These are phyloP conservation scores for Xylaria sp. DNA, from an alignment of 2,329 filamentous ascomycete species.

Conservation along the genomic window DNA sequence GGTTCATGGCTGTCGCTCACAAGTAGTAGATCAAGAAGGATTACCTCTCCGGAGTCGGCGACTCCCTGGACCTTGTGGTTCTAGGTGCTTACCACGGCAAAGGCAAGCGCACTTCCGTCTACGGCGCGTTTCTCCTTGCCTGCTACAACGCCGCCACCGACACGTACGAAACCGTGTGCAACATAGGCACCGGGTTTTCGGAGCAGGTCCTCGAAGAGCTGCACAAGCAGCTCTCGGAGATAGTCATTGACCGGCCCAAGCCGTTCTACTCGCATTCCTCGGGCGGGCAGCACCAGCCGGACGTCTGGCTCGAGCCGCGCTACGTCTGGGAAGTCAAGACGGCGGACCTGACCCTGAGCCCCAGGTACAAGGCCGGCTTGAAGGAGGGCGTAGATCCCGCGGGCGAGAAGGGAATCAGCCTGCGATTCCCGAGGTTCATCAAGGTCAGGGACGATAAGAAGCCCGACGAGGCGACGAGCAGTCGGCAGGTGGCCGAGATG, in stretches of 20 bases:
- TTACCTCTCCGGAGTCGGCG: constrained; percentile 89
- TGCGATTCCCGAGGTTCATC: constrained; percentile 93
- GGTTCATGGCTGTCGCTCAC: constrained; percentile 25
- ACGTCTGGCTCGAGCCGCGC: constrained; percentile 96
- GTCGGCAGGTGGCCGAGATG: constrained; percentile 91
- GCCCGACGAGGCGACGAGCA: constrained; percentile 83
- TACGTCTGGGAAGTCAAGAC: constrained; percentile 98
- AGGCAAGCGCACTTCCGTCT: constrained; percentile 93
- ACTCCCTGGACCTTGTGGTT: constrained; percentile 95
- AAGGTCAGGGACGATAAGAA: constrained; percentile 94
- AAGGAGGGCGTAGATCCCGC: constrained; percentile 75
- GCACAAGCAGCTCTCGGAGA: constrained; percentile 71
- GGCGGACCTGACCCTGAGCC: constrained; percentile 89
- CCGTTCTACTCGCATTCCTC: constrained; percentile 89
- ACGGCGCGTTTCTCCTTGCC: constrained; percentile 92
- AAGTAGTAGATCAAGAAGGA: constrained; percentile 84
- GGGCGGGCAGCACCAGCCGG: constrained; percentile 89
- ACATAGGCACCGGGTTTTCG: constrained; percentile 96
- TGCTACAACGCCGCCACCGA: constrained; percentile 85
- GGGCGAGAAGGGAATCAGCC: constrained; percentile 77
- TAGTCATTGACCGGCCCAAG: constrained; percentile 87
- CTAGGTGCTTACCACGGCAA: constrained; percentile 92
- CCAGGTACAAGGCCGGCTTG: constrained; percentile 88
- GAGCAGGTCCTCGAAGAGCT: constrained; percentile 92
- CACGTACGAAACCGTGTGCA: constrained; percentile 93